Percentiles rank a stretch among this genome's conserved stretches.
These are phyloP conservation scores for Drechslera avenae DNA, from an alignment of 2,329 filamentous ascomycete genomes.

Conservation along the genomic window DNA sequence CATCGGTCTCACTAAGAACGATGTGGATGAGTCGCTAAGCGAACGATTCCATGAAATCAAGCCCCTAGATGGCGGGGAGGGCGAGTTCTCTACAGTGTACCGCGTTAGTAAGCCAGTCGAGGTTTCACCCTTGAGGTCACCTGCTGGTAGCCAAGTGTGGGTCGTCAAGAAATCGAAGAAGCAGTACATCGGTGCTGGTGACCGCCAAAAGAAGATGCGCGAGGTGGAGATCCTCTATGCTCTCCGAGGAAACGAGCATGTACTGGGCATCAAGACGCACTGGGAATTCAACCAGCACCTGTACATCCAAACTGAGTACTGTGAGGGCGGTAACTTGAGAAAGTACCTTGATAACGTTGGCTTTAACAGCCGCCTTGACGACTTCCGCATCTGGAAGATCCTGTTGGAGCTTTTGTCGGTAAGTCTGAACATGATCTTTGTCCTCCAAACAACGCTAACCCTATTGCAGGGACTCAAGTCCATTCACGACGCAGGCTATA, in stretches of 20 bases:
- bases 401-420: conserved; percentile 83
- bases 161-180: conserved; percentile 93
- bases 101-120: conserved; percentile 65
- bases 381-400: conserved; percentile 99
- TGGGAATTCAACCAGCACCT: conserved; percentile 88
- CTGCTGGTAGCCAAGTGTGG: conserved; percentile 62
- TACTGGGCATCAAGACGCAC: conserved; percentile 80
- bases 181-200: conserved; percentile 75
- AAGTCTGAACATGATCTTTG: conserved; percentile 48
- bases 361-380: conserved; percentile 83
- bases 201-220: conserved; percentile 80
- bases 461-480: conserved; percentile 77
- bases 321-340: conserved; percentile 89
- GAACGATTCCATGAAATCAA: conserved; percentile 79
- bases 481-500: conserved; percentile 86
- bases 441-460: conserved; percentile 27
- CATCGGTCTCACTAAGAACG: conserved; percentile 68
- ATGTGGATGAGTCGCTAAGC: conserved; percentile 75
- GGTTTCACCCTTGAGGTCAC: conserved; percentile 32
- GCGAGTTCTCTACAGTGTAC: conserved; percentile 94
- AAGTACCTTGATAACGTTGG: conserved; percentile 84
- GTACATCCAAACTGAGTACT: conserved; percentile 97
- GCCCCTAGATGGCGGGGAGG: conserved; percentile 72
- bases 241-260: conserved; percentile 80
- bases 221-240: conserved; percentile 81